Evolutionary conservation across 345 rosid species (phyloP).

Genomic region (Brassica carinata): DNA sequence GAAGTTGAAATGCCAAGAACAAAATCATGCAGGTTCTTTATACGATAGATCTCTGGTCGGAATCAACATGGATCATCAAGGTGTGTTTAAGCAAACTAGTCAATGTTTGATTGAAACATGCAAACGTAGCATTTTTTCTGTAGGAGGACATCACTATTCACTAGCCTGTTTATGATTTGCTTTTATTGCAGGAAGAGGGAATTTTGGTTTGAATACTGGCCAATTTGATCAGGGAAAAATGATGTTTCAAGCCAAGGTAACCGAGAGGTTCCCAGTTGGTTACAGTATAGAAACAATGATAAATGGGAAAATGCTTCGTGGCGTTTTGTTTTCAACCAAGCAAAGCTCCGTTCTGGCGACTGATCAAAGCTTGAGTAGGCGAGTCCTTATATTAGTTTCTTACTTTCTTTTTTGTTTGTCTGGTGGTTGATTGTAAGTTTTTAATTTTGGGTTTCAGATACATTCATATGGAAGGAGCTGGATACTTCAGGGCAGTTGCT

Average conservation of each 20-base stretch:
- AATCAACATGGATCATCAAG: conserved; percentile 48
- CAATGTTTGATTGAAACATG: background rate
- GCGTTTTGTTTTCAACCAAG: conserved; percentile 77
- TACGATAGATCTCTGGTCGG: conserved; percentile 56
- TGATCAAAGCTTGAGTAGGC: too few species aligned
- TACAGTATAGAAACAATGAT: conserved; percentile 81
- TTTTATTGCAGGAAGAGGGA: conserved; percentile 58
- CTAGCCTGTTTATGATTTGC: background rate
- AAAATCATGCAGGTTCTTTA: conserved; percentile 50
- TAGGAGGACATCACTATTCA: conserved; percentile 24
- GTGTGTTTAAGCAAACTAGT: conserved; percentile 44
- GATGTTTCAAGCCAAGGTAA: conserved; percentile 80
- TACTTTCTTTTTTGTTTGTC: too few species aligned
- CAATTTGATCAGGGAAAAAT: conserved; percentile 63
- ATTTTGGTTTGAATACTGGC: conserved; percentile 41
- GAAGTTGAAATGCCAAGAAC: conserved; percentile 90
- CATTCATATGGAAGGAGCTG: conserved; percentile 88
- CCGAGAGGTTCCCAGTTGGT: conserved; percentile 71
- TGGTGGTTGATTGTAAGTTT: background rate
- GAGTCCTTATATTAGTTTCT: too few species aligned
- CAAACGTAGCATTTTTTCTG: too few species aligned
- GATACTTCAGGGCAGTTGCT: conserved; percentile 70
- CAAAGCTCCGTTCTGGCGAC: conserved; percentile 40
- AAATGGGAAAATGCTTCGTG: conserved; percentile 85
- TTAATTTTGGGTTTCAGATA: conserved; percentile 47